Conservation (phyloP, 2,329 filamentous ascomycete genomes). For the Chaetomium sp. region DNA sequence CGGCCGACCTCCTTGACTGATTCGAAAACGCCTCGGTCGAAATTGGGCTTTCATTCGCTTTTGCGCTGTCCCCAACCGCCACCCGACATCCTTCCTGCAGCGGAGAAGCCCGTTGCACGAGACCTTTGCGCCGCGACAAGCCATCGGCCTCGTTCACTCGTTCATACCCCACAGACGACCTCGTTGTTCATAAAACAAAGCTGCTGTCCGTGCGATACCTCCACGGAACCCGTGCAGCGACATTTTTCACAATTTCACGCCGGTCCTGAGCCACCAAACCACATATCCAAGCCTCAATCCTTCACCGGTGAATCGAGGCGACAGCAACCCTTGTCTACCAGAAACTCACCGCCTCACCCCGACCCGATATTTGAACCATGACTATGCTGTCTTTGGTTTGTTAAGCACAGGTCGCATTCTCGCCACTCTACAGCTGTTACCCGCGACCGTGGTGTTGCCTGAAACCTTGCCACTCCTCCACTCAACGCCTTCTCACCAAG, state of each 20-base stretch:
- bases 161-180: background rate
- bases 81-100: slow-evolving; percentile 6
- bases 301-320: slow-evolving; percentile 8
- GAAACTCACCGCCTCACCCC: slow-evolving; percentile 17
- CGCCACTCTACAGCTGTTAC: slow-evolving; percentile 4
- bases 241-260: background rate
- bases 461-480: background rate
- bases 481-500: slow-evolving; percentile 6
- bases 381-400: slow-evolving; percentile 22
- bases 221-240: background rate
- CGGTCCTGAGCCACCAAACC: background rate
- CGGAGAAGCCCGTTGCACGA: slow-evolving; percentile 20
- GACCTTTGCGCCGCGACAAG: slow-evolving; percentile 18
- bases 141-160: slow-evolving; percentile 19
- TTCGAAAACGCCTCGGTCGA: slow-evolving; percentile 10
- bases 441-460: slow-evolving; percentile 10
- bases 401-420: slow-evolving; percentile 17
- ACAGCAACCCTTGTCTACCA: slow-evolving; percentile 7
- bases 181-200: background rate
- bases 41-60: slow-evolving; percentile 19
- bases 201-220: background rate
- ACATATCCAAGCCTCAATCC: background rate
- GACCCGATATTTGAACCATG: slow-evolving; percentile 9
- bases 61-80: slow-evolving; percentile 11
- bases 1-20: slow-evolving; percentile 14